phyloP scores from a whole-genome alignment of 331 rosid genomes.

The Telfairia occidentalis region DNA sequence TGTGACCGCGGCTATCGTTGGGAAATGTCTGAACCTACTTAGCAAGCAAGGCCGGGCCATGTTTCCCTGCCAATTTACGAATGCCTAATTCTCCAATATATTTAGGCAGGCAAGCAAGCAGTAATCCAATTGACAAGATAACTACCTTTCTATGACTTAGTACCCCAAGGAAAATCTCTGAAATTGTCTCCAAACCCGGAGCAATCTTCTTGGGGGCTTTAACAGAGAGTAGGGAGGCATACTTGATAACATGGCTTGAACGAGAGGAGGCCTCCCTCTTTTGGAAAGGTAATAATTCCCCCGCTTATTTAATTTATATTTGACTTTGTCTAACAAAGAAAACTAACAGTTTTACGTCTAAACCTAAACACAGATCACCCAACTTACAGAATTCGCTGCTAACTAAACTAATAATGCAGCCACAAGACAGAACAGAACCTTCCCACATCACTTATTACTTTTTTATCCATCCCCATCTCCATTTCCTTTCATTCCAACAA shows the following conservation, averaged over 20 bases:
- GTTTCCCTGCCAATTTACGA: background rate
- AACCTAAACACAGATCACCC: background rate
- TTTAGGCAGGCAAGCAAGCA: too few relatives aligned
- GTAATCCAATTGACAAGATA: too few relatives aligned
- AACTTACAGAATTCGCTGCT: background rate
- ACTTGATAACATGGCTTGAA: background rate
- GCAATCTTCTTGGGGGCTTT: background rate
- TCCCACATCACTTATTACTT: background rate
- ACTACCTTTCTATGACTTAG: too few relatives aligned
- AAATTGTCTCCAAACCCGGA: background rate
- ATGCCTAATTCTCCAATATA: background rate
- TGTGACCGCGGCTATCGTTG: background rate
- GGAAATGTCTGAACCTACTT: background rate
- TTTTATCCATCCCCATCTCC: background rate
- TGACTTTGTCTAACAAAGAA: background rate
- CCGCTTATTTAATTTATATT: background rate
- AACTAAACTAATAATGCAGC: background rate
- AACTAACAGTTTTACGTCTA: background rate
- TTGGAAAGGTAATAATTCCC: background rate
- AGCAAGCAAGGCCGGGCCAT: background rate
- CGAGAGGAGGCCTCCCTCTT: background rate
- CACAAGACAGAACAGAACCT: background rate
- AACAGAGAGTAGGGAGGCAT: background rate
- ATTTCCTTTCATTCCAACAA: background rate
- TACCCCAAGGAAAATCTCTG: background rate